Evolutionary conservation across 805 yeast species (phyloP), one percentile per base, ranked within the genome.

Genomic region (Kuraishia borneana): DNA sequence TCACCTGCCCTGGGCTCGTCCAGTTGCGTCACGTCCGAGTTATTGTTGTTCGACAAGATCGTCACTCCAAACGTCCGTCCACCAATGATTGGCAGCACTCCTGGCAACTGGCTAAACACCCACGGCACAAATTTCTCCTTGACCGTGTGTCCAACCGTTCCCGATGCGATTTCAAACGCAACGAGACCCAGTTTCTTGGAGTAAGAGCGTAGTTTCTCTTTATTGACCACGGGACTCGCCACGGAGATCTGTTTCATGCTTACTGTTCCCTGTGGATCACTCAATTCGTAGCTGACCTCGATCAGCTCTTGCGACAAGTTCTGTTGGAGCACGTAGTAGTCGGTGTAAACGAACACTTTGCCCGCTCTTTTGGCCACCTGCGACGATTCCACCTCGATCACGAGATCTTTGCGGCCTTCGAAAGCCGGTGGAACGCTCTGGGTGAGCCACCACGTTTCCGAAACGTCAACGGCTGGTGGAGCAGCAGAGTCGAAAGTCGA

Each of bases 1-100:
- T 92, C 97, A 39, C 98, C 98, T 0, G 94, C 78, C 32, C 70
- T 65, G 36, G 87, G 70, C 27, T 75, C 81, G 36, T 74, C 85
- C 21, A 58, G 46, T 43, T 70, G 75, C 12, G 65, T 56, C 5
- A 74, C 68, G 5, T 64, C 61, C 2, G 62, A 46, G 30, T 73
- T 67, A 46, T 65, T 66, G 39, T 70, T 55, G 42, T 69, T 81
- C 42, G 64, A 60, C 56, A 77, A 87, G 40, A 81, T 65, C 17
- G 70, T 65, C n/a, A 69, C 78, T 26, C 97, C 97, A 51, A 62
- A 83, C 1, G 83, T 68, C 43, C 80, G 74, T 25, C 58, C 53
- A 0, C 85, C 94, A 31, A 83, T 68, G 1, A 82, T 39, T 6
- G 49, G 50, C 3, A 43, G 48, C 14, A 39, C 45, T 3, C 60